These are phyloP conservation scores for Euphorbia schlechtendalii DNA, from an alignment of 441 rosid genomes.

Conservation along the genomic window DNA sequence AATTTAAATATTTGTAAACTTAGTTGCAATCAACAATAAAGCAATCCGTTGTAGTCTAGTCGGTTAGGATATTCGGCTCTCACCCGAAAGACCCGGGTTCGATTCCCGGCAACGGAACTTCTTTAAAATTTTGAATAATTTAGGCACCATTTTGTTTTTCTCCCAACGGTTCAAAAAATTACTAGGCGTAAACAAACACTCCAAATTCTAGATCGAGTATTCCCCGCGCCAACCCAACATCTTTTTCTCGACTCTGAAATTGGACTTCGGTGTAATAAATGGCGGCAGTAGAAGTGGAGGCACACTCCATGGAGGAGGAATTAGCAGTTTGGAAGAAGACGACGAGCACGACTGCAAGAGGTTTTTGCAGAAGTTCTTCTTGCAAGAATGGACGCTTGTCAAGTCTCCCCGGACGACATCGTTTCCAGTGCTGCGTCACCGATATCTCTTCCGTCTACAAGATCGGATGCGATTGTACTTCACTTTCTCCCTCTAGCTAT, in stretches of 20 bases:
- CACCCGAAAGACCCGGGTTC: constrained; percentile 92
- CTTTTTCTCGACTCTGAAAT: neutral
- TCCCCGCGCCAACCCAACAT: constrained; percentile 4
- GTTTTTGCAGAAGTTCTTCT: constrained; percentile 69
- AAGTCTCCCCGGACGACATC: constrained; percentile 68
- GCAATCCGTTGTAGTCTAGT: constrained; percentile 79
- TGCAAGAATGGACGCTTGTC: constrained; percentile 81
- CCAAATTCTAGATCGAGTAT: neutral
- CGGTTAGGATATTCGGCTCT: constrained; percentile 95
- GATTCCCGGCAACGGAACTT: constrained; percentile 67
- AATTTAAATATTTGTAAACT: too few species aligned
- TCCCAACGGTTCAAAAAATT: too few species aligned
- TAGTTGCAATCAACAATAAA: too few species aligned
- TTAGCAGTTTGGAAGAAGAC: constrained; percentile 42
- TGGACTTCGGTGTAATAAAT: constrained; percentile 2
- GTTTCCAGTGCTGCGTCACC: constrained; percentile 54
- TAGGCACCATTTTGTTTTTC: too few species aligned
- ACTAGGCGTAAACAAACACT: too few species aligned
- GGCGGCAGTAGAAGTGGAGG: constrained; percentile 32
- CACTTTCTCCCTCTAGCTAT: constrained; percentile 6
- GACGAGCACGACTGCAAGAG: constrained; percentile 67
- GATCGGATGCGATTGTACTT: constrained; percentile 80
- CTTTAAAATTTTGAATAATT: too few species aligned
- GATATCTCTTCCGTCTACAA: constrained; percentile 56
- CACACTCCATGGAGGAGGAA: constrained; percentile 28